Conservation (phyloP, 805 yeast species). For the Lipomyces chichibuensis region DNA sequence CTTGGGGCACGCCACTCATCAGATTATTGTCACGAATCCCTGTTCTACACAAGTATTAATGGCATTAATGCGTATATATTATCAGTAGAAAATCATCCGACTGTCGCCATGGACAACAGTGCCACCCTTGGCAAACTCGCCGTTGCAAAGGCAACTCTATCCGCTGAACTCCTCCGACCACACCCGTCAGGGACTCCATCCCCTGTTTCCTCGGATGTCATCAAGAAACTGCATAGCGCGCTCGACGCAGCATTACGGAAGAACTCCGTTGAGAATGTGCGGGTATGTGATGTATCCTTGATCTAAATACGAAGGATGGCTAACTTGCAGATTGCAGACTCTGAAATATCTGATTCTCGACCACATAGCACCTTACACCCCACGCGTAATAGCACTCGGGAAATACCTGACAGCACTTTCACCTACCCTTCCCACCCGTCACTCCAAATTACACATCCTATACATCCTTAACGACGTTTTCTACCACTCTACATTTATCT, state of each 20-base stretch:
- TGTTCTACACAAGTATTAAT: background rate
- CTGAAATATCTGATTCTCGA: slow-evolving; percentile 7
- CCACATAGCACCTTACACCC: slow-evolving; percentile 5
- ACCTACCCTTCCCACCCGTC: slow-evolving; percentile 12
- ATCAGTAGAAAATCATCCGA: background rate
- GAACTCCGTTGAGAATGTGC: slow-evolving; percentile 20
- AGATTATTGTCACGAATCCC: background rate
- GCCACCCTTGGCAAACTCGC: slow-evolving; percentile 19
- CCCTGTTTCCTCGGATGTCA: slow-evolving; percentile 12
- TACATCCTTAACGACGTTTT: slow-evolving; percentile 34
- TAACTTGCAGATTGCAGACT: background rate
- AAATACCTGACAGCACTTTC: slow-evolving; percentile 19
- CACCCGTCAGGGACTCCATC: background rate
- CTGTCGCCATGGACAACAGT: background rate
- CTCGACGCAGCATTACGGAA: slow-evolving; percentile 16
- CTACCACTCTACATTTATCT: slow-evolving; percentile 3
- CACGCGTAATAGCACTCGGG: slow-evolving; percentile 19
- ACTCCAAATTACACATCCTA: slow-evolving; percentile 24
- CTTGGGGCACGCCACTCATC: too few relatives aligned
- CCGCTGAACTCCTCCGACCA: slow-evolving; percentile 29
- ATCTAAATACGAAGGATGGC: background rate
- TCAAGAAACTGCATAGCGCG: slow-evolving; percentile 18
- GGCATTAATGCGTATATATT: background rate
- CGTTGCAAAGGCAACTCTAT: slow-evolving; percentile 26
- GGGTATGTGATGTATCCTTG: slow-evolving; percentile 6